Evolutionary conservation across 2,329 filamentous ascomycete genomes (phyloP).

Genomic region (Colletotrichum sublineola): DNA sequence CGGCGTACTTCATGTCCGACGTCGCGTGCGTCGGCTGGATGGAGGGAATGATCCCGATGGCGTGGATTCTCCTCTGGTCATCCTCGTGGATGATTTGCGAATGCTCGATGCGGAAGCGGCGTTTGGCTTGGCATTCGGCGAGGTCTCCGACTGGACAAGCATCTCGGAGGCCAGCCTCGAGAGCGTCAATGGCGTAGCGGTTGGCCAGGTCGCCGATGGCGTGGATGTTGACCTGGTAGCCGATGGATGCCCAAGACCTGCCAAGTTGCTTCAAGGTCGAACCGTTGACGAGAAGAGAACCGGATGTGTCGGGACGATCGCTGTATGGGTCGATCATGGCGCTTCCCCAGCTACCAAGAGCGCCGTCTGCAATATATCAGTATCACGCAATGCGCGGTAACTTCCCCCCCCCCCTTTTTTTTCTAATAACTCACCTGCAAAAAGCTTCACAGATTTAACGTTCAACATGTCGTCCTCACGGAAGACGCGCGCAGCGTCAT

Average conservation of each 20-base stretch:
- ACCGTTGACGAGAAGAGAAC: constrained; percentile 76
- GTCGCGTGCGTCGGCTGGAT: constrained; percentile 81
- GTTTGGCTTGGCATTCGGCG: constrained; percentile 64
- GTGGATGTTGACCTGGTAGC: constrained; percentile 79
- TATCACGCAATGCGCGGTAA: constrained; percentile 15
- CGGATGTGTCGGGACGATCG: constrained; percentile 71
- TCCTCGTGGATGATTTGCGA: constrained; percentile 76
- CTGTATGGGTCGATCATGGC: constrained; percentile 79
- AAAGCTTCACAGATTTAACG: constrained; percentile 76
- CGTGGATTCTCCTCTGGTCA: constrained; percentile 71
- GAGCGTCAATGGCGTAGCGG: constrained; percentile 72
- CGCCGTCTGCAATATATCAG: constrained; percentile 66
- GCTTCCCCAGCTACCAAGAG: constrained; percentile 78
- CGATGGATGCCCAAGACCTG: constrained; percentile 68
- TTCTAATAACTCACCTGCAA: constrained; percentile 65
- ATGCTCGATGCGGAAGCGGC: constrained; percentile 78
- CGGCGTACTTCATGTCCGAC: constrained; percentile 77
- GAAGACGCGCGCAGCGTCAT: constrained; percentile 59
- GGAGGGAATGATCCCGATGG: constrained; percentile 73
- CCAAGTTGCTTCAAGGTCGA: constrained; percentile 67
- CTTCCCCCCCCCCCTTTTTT: neutral
- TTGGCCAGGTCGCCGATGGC: constrained; percentile 80
- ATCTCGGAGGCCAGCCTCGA: constrained; percentile 67
- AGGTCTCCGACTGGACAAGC: constrained; percentile 62
- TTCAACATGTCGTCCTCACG: constrained; percentile 66